Conservation (phyloP, 1,139 yeast genomes). For the Sugiyamaella pinicola region DNA sequence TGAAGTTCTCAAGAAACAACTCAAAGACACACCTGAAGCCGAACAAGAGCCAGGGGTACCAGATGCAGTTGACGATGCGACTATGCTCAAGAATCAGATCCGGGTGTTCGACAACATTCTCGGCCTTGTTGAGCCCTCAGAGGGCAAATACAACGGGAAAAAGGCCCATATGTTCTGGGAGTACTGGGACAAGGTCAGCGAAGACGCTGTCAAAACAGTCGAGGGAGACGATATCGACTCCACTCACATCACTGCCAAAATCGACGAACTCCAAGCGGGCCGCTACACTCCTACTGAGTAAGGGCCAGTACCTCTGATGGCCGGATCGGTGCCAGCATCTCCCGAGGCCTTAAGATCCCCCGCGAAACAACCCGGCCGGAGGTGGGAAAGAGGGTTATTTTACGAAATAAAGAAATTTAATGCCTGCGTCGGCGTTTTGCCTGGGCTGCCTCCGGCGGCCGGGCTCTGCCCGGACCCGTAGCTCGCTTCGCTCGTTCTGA, state of each 20-base stretch:
- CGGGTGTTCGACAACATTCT: constrained; percentile 26
- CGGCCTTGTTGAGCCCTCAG: constrained; percentile 26
- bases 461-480: too few species aligned
- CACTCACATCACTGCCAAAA: constrained; percentile 20
- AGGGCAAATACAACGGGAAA: constrained; percentile 29
- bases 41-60: constrained; percentile 25
- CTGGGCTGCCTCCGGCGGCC: too few species aligned
- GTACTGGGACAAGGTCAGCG: constrained; percentile 40
- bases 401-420: too few species aligned
- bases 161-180: constrained; percentile 40
- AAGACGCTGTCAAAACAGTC: constrained; percentile 30
- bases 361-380: too few species aligned
- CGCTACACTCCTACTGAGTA: background rate
- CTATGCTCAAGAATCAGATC: constrained; percentile 28
- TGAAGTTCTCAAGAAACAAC: constrained; percentile 23
- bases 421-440: too few species aligned
- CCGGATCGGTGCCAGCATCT: too few species aligned
- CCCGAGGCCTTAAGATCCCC: too few species aligned
- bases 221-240: constrained; percentile 15
- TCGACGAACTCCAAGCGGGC: constrained; percentile 38
- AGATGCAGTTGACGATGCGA: constrained; percentile 26
- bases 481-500: background rate
- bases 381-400: too few species aligned
- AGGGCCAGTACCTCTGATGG: too few species aligned
- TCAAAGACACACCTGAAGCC: constrained; percentile 19